Percentiles rank a stretch among this genome's conserved stretches.
Conservation (phyloP, 306 rosid genomes). For the cucumber (Cucumis sativus) region DNA sequence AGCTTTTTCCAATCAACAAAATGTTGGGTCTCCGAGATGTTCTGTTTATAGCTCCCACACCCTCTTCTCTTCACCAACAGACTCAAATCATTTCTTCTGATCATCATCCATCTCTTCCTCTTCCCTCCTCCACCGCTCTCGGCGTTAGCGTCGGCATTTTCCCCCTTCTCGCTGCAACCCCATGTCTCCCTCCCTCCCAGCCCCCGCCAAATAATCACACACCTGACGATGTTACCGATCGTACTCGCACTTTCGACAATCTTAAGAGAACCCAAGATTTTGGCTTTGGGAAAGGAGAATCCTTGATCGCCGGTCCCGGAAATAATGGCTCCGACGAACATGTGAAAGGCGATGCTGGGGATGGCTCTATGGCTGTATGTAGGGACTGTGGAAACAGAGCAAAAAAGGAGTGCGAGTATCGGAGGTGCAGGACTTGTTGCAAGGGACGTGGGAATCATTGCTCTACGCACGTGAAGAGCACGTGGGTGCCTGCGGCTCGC, state of each 20-base stretch:
- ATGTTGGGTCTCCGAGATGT: conserved; percentile 83
- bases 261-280: conserved; percentile 37
- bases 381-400: conserved; percentile 79
- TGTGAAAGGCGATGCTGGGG: conserved; percentile 15
- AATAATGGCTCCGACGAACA: neutral
- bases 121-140: conserved; percentile 46
- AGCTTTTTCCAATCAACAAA: neutral
- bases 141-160: conserved; percentile 76
- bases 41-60: conserved; percentile 46
- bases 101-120: conserved; percentile 20
- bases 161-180: conserved; percentile 54
- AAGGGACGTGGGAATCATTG: conserved; percentile 60
- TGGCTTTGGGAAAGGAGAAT: conserved; percentile 10
- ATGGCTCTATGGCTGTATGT: conserved; percentile 35
- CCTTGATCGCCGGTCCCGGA: neutral
- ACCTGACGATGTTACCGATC: conserved; percentile 10
- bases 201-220: conserved; percentile 10
- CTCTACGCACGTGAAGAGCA: conserved; percentile 70
- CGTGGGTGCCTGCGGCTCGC: conserved; percentile 55
- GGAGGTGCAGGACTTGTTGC: conserved; percentile 80
- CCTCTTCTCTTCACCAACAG: conserved; percentile 39
- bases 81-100: conserved; percentile 44
- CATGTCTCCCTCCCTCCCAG: conserved; percentile 17
- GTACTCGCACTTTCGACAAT: conserved; percentile 18
- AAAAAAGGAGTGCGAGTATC: conserved; percentile 52